These are phyloP conservation scores for Colletotrichum tanaceti DNA, from an alignment of 2,329 filamentous ascomycete species.

Conservation along the genomic window DNA sequence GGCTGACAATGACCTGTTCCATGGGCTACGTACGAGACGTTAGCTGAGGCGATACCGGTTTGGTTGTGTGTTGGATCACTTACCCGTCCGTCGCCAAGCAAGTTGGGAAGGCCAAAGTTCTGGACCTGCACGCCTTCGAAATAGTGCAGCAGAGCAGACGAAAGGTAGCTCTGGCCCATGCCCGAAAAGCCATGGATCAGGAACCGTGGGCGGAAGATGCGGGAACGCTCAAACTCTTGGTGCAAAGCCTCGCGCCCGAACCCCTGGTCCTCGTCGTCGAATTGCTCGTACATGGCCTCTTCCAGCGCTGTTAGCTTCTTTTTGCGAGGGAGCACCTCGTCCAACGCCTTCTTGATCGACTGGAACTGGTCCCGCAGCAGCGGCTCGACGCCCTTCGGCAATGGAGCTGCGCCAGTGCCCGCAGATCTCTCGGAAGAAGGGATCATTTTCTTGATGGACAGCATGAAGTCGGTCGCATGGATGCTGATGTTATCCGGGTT, in stretches of 20 bases:
- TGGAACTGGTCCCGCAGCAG: slow-evolving; percentile 79
- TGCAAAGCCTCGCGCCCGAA: slow-evolving; percentile 83
- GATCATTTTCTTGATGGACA: slow-evolving; percentile 95
- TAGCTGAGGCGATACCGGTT: slow-evolving; percentile 28
- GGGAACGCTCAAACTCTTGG: slow-evolving; percentile 85
- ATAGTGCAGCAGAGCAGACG: slow-evolving; percentile 86
- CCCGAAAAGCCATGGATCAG: slow-evolving; percentile 84
- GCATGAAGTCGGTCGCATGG: slow-evolving; percentile 94
- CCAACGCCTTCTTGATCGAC: slow-evolving; percentile 75
- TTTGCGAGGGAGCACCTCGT: slow-evolving; percentile 82
- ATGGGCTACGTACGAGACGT: slow-evolving; percentile 64
- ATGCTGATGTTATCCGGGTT: slow-evolving; percentile 86
- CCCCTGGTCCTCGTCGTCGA: slow-evolving; percentile 82
- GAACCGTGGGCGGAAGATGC: slow-evolving; percentile 88
- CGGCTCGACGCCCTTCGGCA: slow-evolving; percentile 84
- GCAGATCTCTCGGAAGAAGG: slow-evolving; percentile 94
- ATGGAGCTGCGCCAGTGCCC: slow-evolving; percentile 82
- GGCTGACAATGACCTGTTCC: slow-evolving; percentile 88
- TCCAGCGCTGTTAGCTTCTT: slow-evolving; percentile 91
- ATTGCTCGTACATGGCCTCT: slow-evolving; percentile 91
- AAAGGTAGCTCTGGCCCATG: slow-evolving; percentile 94
- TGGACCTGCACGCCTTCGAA: slow-evolving; percentile 96
- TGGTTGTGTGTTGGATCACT: slow-evolving; percentile 46
- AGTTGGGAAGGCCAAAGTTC: slow-evolving; percentile 88
- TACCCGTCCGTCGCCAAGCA: slow-evolving; percentile 85